Conservation (phyloP, 192 early-diverging fungal species). For the Linnemannia hyalina region DNA sequence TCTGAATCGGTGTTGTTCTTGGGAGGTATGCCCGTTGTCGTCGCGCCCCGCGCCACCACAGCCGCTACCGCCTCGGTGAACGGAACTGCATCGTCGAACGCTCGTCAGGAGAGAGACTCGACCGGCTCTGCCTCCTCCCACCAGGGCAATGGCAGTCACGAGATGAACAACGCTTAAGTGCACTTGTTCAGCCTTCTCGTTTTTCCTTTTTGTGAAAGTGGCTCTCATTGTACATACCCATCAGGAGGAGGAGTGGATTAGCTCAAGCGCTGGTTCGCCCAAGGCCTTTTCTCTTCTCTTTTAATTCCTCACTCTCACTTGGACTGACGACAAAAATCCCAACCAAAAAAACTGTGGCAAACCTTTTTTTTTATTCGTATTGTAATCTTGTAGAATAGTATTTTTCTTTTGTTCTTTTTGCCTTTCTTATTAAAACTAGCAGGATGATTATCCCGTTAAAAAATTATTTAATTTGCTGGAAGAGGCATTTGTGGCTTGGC, state of each 20-base stretch:
- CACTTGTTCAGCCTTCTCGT: not conserved
- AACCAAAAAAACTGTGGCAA: slow-evolving; percentile 38
- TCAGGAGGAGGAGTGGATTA: not conserved
- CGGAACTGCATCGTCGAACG: slow-evolving; percentile 26
- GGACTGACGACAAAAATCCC: slow-evolving; percentile 13
- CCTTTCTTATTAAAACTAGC: not conserved
- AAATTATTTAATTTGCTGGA: slow-evolving; percentile 11
- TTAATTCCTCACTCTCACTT: slow-evolving; percentile 1
- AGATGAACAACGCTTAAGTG: slow-evolving; percentile 21
- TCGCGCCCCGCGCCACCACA: slow-evolving; percentile 68
- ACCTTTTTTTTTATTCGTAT: not conserved
- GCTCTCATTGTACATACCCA: not conserved
- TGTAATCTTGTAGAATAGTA: not conserved
- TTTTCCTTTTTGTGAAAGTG: not conserved
- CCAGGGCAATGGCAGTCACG: slow-evolving; percentile 11
- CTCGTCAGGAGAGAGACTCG: slow-evolving; percentile 23
- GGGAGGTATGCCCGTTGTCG: slow-evolving; percentile 49
- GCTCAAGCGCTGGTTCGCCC: not conserved
- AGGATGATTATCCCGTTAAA: not conserved
- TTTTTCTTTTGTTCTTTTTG: not conserved
- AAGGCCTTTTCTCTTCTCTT: not conserved
- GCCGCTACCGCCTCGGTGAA: not conserved
- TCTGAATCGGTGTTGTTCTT: slow-evolving; percentile 54
- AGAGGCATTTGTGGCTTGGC: slow-evolving; percentile 10
- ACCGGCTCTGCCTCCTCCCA: not conserved